These are phyloP conservation scores for Verbena officinalis DNA, from an alignment of 257 asterid species.

Conservation along the genomic window DNA sequence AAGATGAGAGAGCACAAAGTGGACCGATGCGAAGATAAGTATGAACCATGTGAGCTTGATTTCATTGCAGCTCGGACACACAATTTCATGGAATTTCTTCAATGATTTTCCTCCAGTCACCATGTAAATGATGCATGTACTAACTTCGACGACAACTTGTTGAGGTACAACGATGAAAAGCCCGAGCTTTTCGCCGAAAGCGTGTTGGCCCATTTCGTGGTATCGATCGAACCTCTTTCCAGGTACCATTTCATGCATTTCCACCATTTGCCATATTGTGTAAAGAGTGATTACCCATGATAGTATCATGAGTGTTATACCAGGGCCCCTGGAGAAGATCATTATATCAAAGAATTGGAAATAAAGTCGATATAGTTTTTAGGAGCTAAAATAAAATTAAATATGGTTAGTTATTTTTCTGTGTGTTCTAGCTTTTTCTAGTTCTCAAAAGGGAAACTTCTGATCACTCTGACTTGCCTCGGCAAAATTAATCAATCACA, in stretches of 20 bases:
- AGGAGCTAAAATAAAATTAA: no score
- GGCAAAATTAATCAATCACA: no score
- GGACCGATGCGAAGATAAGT: conserved; percentile 44
- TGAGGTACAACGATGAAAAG: conserved; percentile 77
- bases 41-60: conserved; percentile 57
- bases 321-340: conserved; percentile 65
- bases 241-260: conserved; percentile 77
- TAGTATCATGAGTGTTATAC: conserved; percentile 38
- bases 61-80: conserved; percentile 28
- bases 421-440: no score
- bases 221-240: conserved; percentile 80
- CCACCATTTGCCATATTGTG: conserved; percentile 90
- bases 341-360: neutral
- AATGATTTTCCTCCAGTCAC: conserved; percentile 77
- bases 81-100: conserved; percentile 43
- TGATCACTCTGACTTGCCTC: neutral
- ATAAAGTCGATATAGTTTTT: no score
- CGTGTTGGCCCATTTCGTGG: conserved; percentile 73
- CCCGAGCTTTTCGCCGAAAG: conserved; percentile 68
- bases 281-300: conserved; percentile 69
- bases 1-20: conserved; percentile 49
- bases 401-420: no score
- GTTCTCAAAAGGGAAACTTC: no score
- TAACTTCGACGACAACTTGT: conserved; percentile 54
- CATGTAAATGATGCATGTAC: conserved; percentile 69